Base-by-base conservation (phyloP, 1,284 basidiomycete genomes). In the Mycena citricolor region DNA sequence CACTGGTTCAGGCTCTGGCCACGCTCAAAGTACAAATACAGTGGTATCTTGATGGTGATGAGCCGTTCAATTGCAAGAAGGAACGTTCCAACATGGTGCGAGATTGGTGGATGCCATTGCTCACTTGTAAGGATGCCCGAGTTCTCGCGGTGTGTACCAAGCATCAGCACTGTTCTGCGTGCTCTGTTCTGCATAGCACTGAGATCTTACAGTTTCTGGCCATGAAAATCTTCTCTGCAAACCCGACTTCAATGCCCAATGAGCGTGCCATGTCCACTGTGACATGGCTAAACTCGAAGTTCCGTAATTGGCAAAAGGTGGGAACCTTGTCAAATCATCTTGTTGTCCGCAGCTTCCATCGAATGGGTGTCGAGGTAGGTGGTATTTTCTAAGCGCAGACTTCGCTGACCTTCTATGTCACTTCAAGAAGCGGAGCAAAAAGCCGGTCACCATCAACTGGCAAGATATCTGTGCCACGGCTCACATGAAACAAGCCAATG, bases 221-320 rank as follows among this genome's bases (percentile, higher is more conserved):
- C 12, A 34, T 55, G 11, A 53, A 55, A 26, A 36, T 55, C 21
- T 51, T 55, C 32, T 50, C 53, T 1, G 24, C 32, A 11, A 45
- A 46, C 24, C 52, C 54, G 4, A 39, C 48, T 12, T 55, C 52
- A 14, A 51, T 55, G 39, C 50, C 49, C 19, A 46, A 55, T 37
- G 54, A 55, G 43, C 37, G 46, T 7, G 44, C 45, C 4, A 51
- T 55, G 51, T 55, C 49, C 11, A 45, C 44, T 12, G 39, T 45
- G n/a, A 54, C 45, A 5, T 51, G 52, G 51, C 23, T 55, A 3
- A 54, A 47, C 57, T 26, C 42, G 2, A 29, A 44, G 3, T 1
- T 10, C 26, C 42, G 42, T 3, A 44, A 44, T 17, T 23, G 10
- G 10, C 29, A 32, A 12, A 20, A 32, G 20, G 35, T 44, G 20